phyloP scores from a whole-genome alignment of 179 eudicot genomes.

The Spinacia oleracea region DNA sequence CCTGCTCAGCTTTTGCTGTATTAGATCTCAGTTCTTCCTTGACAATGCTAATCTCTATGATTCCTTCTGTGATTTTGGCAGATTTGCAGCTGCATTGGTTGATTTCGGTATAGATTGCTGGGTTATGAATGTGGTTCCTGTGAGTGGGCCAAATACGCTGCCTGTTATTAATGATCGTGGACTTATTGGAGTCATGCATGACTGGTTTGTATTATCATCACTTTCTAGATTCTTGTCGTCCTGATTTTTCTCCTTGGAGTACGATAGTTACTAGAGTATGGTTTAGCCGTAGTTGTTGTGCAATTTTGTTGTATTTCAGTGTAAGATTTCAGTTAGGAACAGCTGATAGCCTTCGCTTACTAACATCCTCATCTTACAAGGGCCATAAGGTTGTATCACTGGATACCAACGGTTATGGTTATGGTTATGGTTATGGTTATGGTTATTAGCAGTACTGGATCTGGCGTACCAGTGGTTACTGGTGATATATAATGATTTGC shows the following conservation, averaged over 20 bases:
- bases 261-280: neutral
- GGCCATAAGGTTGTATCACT: neutral
- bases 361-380: neutral
- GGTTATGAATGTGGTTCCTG: constrained; percentile 95
- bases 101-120: constrained; percentile 68
- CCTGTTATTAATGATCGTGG: constrained; percentile 96
- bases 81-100: constrained; percentile 89
- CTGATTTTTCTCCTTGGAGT: neutral
- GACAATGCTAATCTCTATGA: neutral
- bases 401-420: neutral
- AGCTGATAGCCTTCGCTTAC: neutral
- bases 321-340: neutral
- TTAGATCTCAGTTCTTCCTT: neutral
- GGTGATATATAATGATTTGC: neutral
- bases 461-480: neutral
- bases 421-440: too few relatives aligned
- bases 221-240: constrained; percentile 1
- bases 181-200: constrained; percentile 95
- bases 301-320: neutral
- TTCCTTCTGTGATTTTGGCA: constrained; percentile 31
- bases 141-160: constrained; percentile 86
- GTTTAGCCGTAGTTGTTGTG: too few relatives aligned
- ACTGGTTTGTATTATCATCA: constrained; percentile 56
- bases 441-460: neutral
- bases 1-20: neutral